Evolutionary conservation across 495 filamentous ascomycete genomes (phyloP).

Genomic region (Sphaerosporella brunnea): DNA sequence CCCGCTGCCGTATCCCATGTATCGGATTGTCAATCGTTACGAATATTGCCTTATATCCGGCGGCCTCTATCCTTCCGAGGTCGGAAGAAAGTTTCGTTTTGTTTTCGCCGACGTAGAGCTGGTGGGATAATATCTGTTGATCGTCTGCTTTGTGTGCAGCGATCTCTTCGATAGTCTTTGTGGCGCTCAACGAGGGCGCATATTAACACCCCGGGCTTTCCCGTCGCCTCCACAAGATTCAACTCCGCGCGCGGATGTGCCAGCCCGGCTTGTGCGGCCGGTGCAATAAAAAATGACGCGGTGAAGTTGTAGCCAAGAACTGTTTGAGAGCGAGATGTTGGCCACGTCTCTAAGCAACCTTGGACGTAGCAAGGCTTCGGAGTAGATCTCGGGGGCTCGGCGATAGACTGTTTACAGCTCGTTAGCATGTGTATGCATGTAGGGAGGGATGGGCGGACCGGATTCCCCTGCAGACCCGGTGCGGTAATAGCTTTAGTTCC

Average conservation of each 20-base stretch:
- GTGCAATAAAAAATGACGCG: conserved; percentile 32
- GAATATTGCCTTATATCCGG: conserved; percentile 28
- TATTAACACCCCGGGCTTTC: conserved; percentile 28
- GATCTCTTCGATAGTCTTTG: conserved; percentile 28
- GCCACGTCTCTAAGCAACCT: conserved; percentile 26
- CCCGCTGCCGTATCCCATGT: conserved; percentile 28
- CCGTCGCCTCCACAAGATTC: conserved; percentile 27
- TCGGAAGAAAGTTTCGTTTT: conserved; percentile 24
- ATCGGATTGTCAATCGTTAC: conserved; percentile 30
- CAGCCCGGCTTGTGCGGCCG: conserved; percentile 27
- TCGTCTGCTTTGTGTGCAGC: conserved; percentile 20
- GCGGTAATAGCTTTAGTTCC: conserved; percentile 26
- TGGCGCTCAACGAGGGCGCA: conserved; percentile 14
- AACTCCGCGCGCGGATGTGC: conserved; percentile 27
- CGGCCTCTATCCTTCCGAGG: conserved; percentile 24
- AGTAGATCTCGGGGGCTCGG: conserved; percentile 29
- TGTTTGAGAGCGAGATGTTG: conserved; percentile 23
- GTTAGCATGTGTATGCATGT: background rate
- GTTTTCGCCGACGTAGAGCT: conserved; percentile 29
- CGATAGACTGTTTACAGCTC: conserved; percentile 20
- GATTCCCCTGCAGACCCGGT: conserved; percentile 30
- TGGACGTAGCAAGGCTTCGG: conserved; percentile 22
- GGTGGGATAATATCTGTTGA: conserved; percentile 26
- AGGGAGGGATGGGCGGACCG: conserved; percentile 5
- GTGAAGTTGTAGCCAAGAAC: conserved; percentile 30